Evolutionary conservation across 2,329 filamentous ascomycete genomes (phyloP).

Genomic region (Epichloe gansuensis): DNA sequence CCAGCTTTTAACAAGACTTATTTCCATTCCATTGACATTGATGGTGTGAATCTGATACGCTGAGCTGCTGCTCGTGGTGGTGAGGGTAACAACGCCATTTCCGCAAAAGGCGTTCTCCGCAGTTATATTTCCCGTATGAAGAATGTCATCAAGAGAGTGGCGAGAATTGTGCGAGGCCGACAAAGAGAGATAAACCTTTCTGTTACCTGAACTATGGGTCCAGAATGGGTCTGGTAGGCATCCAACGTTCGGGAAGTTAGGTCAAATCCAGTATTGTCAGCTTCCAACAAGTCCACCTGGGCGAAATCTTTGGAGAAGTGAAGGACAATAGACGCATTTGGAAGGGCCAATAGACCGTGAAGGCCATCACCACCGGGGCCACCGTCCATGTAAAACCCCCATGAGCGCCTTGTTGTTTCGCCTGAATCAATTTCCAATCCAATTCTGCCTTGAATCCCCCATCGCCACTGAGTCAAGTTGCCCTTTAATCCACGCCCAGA

Average conservation of each 20-base stretch:
- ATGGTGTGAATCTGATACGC: conserved; percentile 29
- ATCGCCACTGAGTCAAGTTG: conserved; percentile 54
- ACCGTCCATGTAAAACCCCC: conserved; percentile 31
- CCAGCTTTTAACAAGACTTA: conserved; percentile 20
- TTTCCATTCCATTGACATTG: conserved; percentile 19
- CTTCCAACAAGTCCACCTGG: conserved; percentile 29
- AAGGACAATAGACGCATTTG: conserved; percentile 35
- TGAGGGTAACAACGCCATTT: conserved; percentile 29
- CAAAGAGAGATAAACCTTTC: conserved; percentile 32
- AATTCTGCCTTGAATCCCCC: conserved; percentile 58
- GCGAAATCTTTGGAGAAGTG: conserved; percentile 36
- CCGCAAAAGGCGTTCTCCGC: conserved; percentile 32
- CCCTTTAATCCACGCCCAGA: conserved; percentile 52
- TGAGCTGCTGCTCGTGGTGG: conserved; percentile 25
- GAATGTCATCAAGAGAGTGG: conserved; percentile 15
- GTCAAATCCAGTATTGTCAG: conserved; percentile 36
- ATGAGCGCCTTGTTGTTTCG: conserved; percentile 37
- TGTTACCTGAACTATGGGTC: conserved; percentile 41
- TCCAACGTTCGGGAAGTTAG: conserved; percentile 39
- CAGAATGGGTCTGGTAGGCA: conserved; percentile 23
- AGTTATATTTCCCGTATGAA: conserved; percentile 14
- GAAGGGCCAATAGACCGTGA: conserved; percentile 35
- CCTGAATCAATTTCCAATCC: conserved; percentile 42
- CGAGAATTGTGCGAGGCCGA: conserved; percentile 24
- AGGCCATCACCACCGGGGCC: conserved; percentile 11